Conservation (phyloP, 75 land plant species). For the Pinus taeda region DNA sequence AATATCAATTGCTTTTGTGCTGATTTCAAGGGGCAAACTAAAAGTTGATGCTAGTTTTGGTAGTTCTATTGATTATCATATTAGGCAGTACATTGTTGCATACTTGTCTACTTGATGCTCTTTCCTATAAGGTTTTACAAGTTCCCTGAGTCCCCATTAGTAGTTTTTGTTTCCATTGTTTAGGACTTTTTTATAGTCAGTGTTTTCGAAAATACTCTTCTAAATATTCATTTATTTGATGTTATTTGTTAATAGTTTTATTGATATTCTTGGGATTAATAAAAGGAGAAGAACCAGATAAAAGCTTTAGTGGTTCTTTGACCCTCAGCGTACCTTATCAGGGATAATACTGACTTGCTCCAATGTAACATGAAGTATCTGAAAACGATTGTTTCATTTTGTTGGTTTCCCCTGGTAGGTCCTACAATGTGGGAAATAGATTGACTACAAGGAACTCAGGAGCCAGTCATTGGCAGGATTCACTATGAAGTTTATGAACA, state of each 20-base stretch:
- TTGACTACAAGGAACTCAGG: neutral
- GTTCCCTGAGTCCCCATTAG: neutral
- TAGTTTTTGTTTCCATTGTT: neutral
- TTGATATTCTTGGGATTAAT: neutral
- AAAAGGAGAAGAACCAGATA: neutral
- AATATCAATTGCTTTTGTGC: neutral
- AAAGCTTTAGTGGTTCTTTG: neutral
- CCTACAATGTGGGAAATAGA: neutral
- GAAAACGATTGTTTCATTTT: neutral
- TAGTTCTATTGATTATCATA: neutral
- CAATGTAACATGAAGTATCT: neutral
- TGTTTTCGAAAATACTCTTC: neutral
- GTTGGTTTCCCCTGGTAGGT: neutral
- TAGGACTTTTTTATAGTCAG: neutral
- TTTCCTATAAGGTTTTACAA: neutral
- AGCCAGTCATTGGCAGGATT: neutral
- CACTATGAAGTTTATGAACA: neutral
- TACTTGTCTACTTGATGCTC: neutral
- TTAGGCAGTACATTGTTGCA: too few relatives aligned
- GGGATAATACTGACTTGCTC: neutral
- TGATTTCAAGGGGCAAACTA: neutral
- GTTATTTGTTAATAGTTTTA: neutral
- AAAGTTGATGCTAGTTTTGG: neutral
- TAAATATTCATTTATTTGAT: neutral
- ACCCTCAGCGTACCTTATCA: neutral